Evolutionary conservation across 2,329 filamentous ascomycete species (phyloP).

Genomic region (Aureobasidium mangrovei): DNA sequence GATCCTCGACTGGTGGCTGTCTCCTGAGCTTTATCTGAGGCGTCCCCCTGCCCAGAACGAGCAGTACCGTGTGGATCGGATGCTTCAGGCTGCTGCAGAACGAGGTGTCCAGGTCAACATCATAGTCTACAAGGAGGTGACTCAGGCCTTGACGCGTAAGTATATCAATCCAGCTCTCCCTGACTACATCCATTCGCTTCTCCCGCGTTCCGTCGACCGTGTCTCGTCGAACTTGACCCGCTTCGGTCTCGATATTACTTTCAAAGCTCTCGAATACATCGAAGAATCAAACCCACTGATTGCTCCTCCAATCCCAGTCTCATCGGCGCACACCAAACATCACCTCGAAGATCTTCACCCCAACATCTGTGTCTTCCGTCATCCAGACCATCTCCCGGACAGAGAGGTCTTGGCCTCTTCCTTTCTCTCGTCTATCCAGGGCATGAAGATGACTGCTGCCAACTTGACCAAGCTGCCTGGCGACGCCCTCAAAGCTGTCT

Average conservation of each 20-base stretch:
- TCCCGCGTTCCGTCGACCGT: constrained; percentile 32
- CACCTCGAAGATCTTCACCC: constrained; percentile 64
- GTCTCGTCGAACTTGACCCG: constrained; percentile 34
- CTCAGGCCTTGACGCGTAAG: constrained; percentile 70
- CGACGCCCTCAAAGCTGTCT: constrained; percentile 68
- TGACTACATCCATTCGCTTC: constrained; percentile 36
- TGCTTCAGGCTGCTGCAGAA: constrained; percentile 74
- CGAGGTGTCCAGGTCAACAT: constrained; percentile 54
- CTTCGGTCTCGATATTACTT: constrained; percentile 35
- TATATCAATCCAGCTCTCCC: constrained; percentile 36
- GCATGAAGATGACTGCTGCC: constrained; percentile 46
- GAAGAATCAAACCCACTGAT: constrained; percentile 39
- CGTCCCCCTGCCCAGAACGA: constrained; percentile 74
- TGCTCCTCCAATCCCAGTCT: constrained; percentile 42
- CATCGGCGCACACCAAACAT: constrained; percentile 68
- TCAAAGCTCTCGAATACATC: constrained; percentile 36
- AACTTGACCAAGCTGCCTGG: constrained; percentile 56
- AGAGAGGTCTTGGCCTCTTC: constrained; percentile 55
- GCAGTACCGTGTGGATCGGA: constrained; percentile 71
- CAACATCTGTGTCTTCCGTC: constrained; percentile 81
- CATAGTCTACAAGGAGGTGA: constrained; percentile 49
- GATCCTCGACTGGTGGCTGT: constrained; percentile 88
- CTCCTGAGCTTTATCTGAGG: constrained; percentile 78
- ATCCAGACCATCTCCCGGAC: constrained; percentile 79
- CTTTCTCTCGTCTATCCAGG: constrained; percentile 47